Percentiles rank a stretch among this genome's conserved stretches.
Evolutionary conservation across 805 yeast species (phyloP).

Genomic region (Tetrapisispora phaffii): DNA sequence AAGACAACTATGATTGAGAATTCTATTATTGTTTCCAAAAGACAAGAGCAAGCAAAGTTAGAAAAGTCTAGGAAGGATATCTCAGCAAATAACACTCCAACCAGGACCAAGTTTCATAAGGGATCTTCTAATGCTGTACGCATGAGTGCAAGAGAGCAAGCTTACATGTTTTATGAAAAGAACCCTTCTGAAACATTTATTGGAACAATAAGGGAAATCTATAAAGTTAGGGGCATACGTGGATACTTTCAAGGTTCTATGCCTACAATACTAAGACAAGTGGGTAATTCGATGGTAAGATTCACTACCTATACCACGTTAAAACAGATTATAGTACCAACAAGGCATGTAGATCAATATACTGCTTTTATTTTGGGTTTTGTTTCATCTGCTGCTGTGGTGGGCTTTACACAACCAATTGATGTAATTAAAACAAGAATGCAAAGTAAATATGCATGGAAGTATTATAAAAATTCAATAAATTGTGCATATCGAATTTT

Average conservation of each 20-base stretch:
- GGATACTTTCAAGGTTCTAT: constrained; percentile 77
- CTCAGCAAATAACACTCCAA: not conserved
- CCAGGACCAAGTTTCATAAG: constrained; percentile 27
- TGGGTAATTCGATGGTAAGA: constrained; percentile 69
- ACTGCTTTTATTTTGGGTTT: constrained; percentile 40
- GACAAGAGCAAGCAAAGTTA: constrained; percentile 15
- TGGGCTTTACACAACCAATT: constrained; percentile 74
- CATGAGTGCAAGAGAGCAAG: constrained; percentile 27
- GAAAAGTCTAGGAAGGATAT: constrained; percentile 7
- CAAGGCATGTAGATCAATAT: constrained; percentile 29
- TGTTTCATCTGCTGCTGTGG: constrained; percentile 62
- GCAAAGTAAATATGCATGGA: constrained; percentile 64
- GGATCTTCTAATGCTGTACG: constrained; percentile 10
- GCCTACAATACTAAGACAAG: constrained; percentile 77
- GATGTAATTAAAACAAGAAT: constrained; percentile 81
- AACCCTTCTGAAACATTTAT: constrained; percentile 46
- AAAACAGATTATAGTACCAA: constrained; percentile 52
- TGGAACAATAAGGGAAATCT: constrained; percentile 54
- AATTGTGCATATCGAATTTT: constrained; percentile 43
- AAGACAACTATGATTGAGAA: constrained; percentile 75
- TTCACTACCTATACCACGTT: constrained; percentile 73
- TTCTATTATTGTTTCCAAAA: constrained; percentile 31
- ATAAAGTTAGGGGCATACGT: constrained; percentile 55
- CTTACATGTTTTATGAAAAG: constrained; percentile 33
- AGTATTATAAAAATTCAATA: constrained; percentile 50